Base-by-base conservation (phyloP, 2,329 filamentous ascomycete species). In the Curvularia eragrostidis region DNA sequence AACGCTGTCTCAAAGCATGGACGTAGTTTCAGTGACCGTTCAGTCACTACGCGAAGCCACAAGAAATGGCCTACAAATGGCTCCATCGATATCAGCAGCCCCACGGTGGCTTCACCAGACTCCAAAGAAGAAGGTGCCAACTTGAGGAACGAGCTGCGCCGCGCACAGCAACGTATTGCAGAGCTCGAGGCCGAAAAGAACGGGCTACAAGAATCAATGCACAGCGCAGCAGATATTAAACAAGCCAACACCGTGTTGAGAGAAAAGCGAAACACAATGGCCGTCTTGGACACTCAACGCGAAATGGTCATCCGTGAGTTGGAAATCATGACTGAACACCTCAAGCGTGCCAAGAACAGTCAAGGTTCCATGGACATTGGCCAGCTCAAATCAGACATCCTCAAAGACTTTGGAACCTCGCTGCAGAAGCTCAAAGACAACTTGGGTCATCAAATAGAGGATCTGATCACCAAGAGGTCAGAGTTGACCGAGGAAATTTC, bases 251-350 rank as follows among this genome's bases (percentile, higher is more conserved):
- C 90, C 67, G 94, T 93, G 73, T 81, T 98, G 23, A 84, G 91
- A 34, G 93, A 98, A 77, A 98, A 98, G 81, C 86, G 95, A 57
- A 97, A 96, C 70, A 98, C 95, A 0, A 95, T 99, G 75, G 94
- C 94, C 6, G 91, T 96, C 18, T 82, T 98, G 50, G 94, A 98
- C 74, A 94, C 93, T 0, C 92, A 97, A 77, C 92, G 93, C 49
- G 94, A 98, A 78, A 93, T 98, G 75, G 94, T 97, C 79, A 91
- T 98, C 69, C 89, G 91, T 39, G 93, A 98, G 76, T 82, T 98
- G 18, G 92, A 96, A 72, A 89, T 94, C 36, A 85, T 97, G 69
- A 93, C 92, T 3, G 91, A 93, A 44, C 94, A 95, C 73, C 87
- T 97, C 19, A 90, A 94, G 73, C 87, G 87, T 51, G 93, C 92